Evolutionary conservation across 2,329 filamentous ascomycete genomes (phyloP), one percentile per base, ranked within the genome.

Genomic region (Venturia oleaginea): DNA sequence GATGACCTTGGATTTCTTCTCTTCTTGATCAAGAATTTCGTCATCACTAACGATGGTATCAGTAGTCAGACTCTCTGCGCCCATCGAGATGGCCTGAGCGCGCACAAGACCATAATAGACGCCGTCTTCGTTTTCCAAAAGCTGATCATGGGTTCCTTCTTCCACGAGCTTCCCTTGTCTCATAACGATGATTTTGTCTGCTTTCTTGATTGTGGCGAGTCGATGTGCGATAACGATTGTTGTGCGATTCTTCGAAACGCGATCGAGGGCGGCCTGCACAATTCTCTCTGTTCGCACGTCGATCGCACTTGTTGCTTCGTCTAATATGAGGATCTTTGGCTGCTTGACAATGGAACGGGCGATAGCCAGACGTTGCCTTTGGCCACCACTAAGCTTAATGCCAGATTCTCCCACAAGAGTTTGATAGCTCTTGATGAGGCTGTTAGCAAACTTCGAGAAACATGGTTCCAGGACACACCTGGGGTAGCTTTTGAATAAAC

Each of bases 291-390:
- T 81, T 17, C 79, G 76, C 0, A 83, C 80, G 67, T 85, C 83
- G 43, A 85, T 81, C 17, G 88, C 86, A 65, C 85, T 88, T 0
- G 89, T 92, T 1, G 90, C 89, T 74, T 93, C 89, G 70, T 94
- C 89, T 8, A 94, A 77, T 6, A 92, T 82, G 3, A 92, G 75
- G 1, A 92, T 83, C 0, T 79, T 76, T 0, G 88, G 88, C 61
- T 85, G 78, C 57, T 86, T 84, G 63, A 91, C 80, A 34, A 91
- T 85, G 13, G 86, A 86, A 8, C 89, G 80, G 0, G 88, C 89
- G 67, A 92, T 91, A 2, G 89, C 87, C 30, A 95, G 82, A 5
- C 91, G 84, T 72, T 95, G 91, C n/a, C 90, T 84, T 72, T 96
- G 91, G 0, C 91, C 91, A n/a, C 90, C 89, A 13, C 88, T 91